Conservation (phyloP, 768 basidiomycete genomes). For the Xerocomus spinulosus region DNA sequence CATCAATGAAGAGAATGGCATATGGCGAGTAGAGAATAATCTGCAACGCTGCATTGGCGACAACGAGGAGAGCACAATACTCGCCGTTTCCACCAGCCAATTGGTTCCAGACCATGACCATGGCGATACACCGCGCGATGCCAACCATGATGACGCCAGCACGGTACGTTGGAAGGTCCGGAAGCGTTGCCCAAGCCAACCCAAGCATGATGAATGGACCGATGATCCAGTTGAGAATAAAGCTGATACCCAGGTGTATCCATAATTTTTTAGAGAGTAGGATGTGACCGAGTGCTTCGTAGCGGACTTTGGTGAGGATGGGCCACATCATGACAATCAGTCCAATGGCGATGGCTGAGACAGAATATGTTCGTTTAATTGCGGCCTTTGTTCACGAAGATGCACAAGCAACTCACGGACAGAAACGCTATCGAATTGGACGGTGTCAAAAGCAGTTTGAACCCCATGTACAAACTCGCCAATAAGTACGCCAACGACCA, state of each 20-base stretch:
- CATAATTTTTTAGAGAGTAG: conserved; percentile 52
- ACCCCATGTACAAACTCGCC: conserved; percentile 62
- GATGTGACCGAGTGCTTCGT: conserved; percentile 59
- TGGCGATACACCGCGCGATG: conserved; percentile 38
- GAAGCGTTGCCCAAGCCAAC: conserved; percentile 79
- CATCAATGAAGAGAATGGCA: conserved; percentile 68
- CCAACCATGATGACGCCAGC: conserved; percentile 83
- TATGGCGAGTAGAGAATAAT: conserved; percentile 67
- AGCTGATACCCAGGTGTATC: conserved; percentile 63
- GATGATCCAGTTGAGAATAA: conserved; percentile 75
- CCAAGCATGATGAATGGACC: conserved; percentile 84
- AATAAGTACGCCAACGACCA: conserved; percentile 74
- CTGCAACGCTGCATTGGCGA: conserved; percentile 76
- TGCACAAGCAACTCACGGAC: conserved; percentile 53
- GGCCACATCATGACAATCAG: conserved; percentile 91
- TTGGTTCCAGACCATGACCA: conserved; percentile 82
- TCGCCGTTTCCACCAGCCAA: conserved; percentile 65
- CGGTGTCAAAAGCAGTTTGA: conserved; percentile 57
- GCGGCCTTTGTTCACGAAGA: neutral
- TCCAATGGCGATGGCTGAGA: conserved; percentile 71
- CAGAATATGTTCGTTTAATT: neutral
- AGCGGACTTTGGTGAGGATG: conserved; percentile 69
- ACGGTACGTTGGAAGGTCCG: conserved; percentile 70
- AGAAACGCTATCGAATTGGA: conserved; percentile 65
- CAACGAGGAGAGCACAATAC: conserved; percentile 77